Percentiles rank a stretch among this genome's conserved stretches.
These are phyloP conservation scores for Boletus pseudopeckii DNA, from an alignment of 768 basidiomycete genomes.

Conservation along the genomic window DNA sequence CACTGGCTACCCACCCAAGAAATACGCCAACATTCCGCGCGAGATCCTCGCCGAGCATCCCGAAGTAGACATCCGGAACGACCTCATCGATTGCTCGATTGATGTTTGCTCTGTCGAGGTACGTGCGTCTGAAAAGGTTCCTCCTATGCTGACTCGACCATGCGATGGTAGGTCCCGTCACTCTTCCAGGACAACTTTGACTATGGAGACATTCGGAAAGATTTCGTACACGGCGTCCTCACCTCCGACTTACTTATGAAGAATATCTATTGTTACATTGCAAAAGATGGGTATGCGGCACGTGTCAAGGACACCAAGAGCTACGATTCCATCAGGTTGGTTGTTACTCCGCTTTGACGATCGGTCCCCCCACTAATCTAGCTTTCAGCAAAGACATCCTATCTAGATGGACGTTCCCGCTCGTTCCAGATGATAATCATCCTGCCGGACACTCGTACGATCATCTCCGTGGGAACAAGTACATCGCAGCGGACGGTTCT, in stretches of 20 bases:
- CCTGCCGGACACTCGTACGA: constrained; percentile 82
- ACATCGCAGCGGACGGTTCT: constrained; percentile 75
- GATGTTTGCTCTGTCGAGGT: constrained; percentile 96
- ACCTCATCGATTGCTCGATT: constrained; percentile 84
- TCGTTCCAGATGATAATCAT: constrained; percentile 92
- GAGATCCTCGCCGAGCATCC: constrained; percentile 69
- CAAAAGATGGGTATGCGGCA: constrained; percentile 86
- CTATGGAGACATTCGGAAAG: constrained; percentile 84
- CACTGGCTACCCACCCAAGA: constrained; percentile 63
- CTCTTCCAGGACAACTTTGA: constrained; percentile 99
- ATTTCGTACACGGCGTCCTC: constrained; percentile 92
- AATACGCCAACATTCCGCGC: constrained; percentile 65
- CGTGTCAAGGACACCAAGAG: constrained; percentile 90
- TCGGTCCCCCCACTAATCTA: background rate
- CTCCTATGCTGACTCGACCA: background rate
- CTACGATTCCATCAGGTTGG: constrained; percentile 83
- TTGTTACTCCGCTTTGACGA: background rate
- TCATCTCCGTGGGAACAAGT: constrained; percentile 83
- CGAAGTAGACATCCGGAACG: constrained; percentile 83
- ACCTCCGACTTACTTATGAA: constrained; percentile 94
- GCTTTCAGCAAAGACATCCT: constrained; percentile 81
- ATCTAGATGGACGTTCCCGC: constrained; percentile 90
- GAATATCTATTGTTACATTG: constrained; percentile 88
- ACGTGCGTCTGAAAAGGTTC: constrained; percentile 8
- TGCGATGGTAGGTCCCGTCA: constrained; percentile 72